Evolutionary conservation across 768 basidiomycete species (phyloP), one percentile per base, ranked within the genome.

Genomic region (Pisolithus microcarpus): DNA sequence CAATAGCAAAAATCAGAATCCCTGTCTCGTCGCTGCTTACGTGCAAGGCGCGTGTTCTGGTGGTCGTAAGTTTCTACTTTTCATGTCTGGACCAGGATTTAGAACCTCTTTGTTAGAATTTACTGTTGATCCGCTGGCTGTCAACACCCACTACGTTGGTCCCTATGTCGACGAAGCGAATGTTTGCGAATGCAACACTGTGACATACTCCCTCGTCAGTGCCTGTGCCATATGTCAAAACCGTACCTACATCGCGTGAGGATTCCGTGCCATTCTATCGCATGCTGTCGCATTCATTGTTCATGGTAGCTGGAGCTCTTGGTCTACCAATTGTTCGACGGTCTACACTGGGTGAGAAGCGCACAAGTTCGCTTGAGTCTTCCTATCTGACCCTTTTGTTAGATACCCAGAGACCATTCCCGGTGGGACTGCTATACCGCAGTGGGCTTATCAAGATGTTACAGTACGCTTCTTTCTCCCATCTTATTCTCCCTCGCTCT

Each of bases 401-500:
- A 79, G 79, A n/a, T 82, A 68, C 53, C 76, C 79, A 0, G 47
- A 65, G 13, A 58, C 64, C n/a, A 63, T 84, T 44, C 82, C 83
- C 2, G 52, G 58, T 0, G 75, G 73, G 8, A 70, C 77, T 1
- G 65, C 69, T 10, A 71, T 85, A 18, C 83, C 82, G 8, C 74
- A 73, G 10, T 85, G 83, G 83, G 82, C 82, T 11, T 85, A 76
- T 53, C 65, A 78, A 31, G 74, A 81, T 50, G 75, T 84, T 19
- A 62, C 70, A 58, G 74, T 75, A 58, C 42, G 75, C 37, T 39
- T 61, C 55, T 38, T 31, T 23, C 6, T 8, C 9, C 53, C 8
- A 23, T n/a, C 16, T n/a, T 15, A 34, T 13, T 48, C 30, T 54
- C 7, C 52, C 4, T 38, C 57, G 31, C 57, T 16, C 8, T 38